These are phyloP conservation scores for Rosa rugosa DNA, from an alignment of 306 rosid genomes.

Conservation along the genomic window DNA sequence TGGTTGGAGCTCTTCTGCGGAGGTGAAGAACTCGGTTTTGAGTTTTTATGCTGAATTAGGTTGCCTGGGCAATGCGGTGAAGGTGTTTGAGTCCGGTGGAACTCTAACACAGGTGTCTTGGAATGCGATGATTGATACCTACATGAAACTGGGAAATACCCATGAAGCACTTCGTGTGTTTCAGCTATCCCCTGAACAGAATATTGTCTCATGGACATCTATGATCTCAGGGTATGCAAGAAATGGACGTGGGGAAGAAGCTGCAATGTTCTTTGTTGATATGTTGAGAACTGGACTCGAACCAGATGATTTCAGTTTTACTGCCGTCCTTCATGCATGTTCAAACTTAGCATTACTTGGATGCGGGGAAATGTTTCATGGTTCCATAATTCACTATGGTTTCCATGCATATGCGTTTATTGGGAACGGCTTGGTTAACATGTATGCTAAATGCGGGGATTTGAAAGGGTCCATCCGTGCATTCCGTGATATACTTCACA, in stretches of 20 bases:
- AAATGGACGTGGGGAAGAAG: slow-evolving; percentile 67
- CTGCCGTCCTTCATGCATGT: slow-evolving; percentile 78
- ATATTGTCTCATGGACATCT: slow-evolving; percentile 79
- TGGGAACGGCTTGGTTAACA: slow-evolving; percentile 69
- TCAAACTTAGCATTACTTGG: slow-evolving; percentile 60
- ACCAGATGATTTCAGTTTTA: slow-evolving; percentile 68
- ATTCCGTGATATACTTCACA: slow-evolving; percentile 45
- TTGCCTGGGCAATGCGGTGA: slow-evolving; percentile 45
- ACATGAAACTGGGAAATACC: slow-evolving; percentile 72
- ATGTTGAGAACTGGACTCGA: slow-evolving; percentile 49
- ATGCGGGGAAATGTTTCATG: slow-evolving; percentile 67
- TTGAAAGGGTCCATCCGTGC: slow-evolving; percentile 48
- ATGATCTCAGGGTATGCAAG: slow-evolving; percentile 68
- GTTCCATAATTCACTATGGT: slow-evolving; percentile 42
- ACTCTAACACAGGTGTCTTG: slow-evolving; percentile 62
- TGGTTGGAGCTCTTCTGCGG: slow-evolving; percentile 66
- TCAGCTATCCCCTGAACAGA: slow-evolving; percentile 57
- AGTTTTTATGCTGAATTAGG: slow-evolving; percentile 68
- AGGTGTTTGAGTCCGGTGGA: slow-evolving; percentile 47
- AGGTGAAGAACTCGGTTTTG: slow-evolving; percentile 64
- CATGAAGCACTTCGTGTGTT: slow-evolving; percentile 57
- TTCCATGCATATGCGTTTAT: slow-evolving; percentile 46
- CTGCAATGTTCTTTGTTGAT: slow-evolving; percentile 52
- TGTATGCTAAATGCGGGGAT: slow-evolving; percentile 82
- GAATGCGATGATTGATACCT: slow-evolving; percentile 76